phyloP scores from a whole-genome alignment of 352 stramenopile species.

The Achlya hypogyna region DNA sequence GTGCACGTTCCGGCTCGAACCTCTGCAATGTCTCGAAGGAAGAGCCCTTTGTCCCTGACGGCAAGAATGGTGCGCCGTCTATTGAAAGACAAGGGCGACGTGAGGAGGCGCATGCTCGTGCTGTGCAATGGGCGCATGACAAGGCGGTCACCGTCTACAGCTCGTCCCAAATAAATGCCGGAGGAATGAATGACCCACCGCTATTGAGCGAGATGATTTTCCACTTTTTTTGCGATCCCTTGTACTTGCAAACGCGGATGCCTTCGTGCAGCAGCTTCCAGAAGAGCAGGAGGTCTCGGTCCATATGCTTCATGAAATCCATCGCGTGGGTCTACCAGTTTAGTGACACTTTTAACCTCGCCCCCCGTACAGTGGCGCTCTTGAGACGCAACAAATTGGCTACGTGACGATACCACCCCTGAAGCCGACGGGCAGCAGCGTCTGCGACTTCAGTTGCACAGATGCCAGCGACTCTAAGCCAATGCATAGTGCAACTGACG shows the following conservation, averaged over 20 bases:
- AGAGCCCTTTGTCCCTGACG: neutral
- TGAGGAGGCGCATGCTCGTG: neutral
- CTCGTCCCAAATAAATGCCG: too few relatives aligned
- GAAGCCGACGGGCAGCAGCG: neutral
- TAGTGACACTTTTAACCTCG: neutral
- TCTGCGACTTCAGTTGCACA: neutral
- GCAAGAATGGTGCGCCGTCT: neutral
- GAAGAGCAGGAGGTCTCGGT: slow-evolving; percentile 11
- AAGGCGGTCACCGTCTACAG: slow-evolving; percentile 7
- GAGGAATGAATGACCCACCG: too few relatives aligned
- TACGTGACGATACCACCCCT: neutral
- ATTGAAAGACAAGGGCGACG: neutral
- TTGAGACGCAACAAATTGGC: neutral
- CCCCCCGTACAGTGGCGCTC: neutral
- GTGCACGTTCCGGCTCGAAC: neutral
- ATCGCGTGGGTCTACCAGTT: neutral
- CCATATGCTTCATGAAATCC: slow-evolving; percentile 3
- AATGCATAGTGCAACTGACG: neutral
- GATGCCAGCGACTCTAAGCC: neutral
- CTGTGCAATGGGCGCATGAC: neutral
- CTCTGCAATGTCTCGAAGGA: slow-evolving; percentile 6
- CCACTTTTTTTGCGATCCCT: neutral
- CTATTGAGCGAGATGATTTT: slow-evolving; percentile 2
- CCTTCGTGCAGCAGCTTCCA: slow-evolving; percentile 16
- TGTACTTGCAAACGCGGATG: slow-evolving; percentile 9